phyloP scores from a whole-genome alignment of 2,329 filamentous ascomycete genomes.

The Fusarium virguliforme region DNA sequence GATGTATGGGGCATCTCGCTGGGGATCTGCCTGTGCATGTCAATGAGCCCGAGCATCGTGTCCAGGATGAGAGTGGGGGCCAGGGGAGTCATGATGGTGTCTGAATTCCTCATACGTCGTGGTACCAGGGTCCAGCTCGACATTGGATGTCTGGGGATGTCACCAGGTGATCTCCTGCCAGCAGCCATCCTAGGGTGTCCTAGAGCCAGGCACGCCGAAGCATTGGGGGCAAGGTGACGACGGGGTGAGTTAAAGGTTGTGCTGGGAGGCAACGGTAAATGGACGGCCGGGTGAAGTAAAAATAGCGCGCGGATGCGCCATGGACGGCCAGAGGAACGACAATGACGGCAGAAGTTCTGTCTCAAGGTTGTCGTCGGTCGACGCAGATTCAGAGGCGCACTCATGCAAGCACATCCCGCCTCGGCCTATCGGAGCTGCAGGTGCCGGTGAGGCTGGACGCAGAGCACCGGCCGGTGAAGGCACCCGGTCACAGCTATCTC shows the following conservation, averaged over 20 bases:
- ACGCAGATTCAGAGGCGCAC: conserved; percentile 15
- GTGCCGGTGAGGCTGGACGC: conserved; percentile 41
- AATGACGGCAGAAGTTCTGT: conserved; percentile 25
- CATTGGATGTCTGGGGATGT: neutral
- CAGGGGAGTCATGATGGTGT: neutral
- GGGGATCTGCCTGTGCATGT: neutral
- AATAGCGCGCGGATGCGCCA: conserved; percentile 21
- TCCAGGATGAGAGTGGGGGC: neutral
- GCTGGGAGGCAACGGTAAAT: conserved; percentile 1
- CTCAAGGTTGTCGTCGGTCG: conserved; percentile 14
- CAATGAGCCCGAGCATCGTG: neutral
- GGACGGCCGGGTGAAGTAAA: conserved; percentile 21
- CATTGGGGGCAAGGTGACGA: neutral
- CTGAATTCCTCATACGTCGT: conserved; percentile 10
- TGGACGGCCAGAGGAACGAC: conserved; percentile 18
- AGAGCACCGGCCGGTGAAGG: conserved; percentile 33
- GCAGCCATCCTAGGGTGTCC: neutral
- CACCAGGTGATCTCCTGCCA: neutral
- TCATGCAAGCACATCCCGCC: conserved; percentile 23
- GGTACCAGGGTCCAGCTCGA: conserved; percentile 8
- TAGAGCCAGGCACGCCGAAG: conserved; percentile 16
- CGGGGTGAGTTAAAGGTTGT: conserved; percentile 1
- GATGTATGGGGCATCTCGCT: neutral
- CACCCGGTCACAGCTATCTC: conserved; percentile 19
- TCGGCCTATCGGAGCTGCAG: conserved; percentile 42